phyloP scores from a whole-genome alignment of 1,284 basidiomycete genomes.

The Tremellales sp. region DNA sequence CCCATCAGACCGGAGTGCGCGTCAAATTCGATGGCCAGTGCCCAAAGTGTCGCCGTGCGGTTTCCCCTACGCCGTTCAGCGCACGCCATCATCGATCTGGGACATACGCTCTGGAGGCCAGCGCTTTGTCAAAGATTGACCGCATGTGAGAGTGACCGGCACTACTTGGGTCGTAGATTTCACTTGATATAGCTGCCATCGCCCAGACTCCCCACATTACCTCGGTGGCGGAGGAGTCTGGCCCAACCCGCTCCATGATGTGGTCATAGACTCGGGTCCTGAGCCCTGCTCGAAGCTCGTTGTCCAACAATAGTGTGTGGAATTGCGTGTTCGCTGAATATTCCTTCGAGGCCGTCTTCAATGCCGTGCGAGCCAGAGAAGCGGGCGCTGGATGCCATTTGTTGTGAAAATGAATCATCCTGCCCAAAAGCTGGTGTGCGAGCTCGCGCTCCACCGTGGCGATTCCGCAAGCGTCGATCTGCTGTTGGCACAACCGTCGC shows the following conservation, averaged over 20 bases:
- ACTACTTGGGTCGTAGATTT: conserved; percentile 40
- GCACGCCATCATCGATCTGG: conserved; percentile 33
- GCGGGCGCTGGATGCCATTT: conserved; percentile 36
- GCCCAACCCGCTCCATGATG: conserved; percentile 21
- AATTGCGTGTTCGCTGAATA: conserved; percentile 52
- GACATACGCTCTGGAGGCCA: conserved; percentile 34
- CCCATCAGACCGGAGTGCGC: conserved; percentile 59
- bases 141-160: conserved; percentile 14
- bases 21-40: conserved; percentile 77
- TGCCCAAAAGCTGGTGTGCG: conserved; percentile 39
- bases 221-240: not conserved
- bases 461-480: conserved; percentile 10
- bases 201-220: conserved; percentile 47
- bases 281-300: conserved; percentile 45
- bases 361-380: conserved; percentile 32
- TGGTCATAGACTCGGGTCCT: conserved; percentile 48
- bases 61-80: conserved; percentile 20
- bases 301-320: conserved; percentile 47
- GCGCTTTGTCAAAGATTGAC: not conserved
- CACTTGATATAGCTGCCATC: conserved; percentile 28
- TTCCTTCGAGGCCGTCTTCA: conserved; percentile 43
- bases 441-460: conserved; percentile 37
- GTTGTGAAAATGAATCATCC: conserved; percentile 42
- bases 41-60: conserved; percentile 58
- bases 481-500: conserved; percentile 4